These are phyloP conservation scores for Brassica rapa DNA, from an alignment of 345 rosid species.

Conservation along the genomic window DNA sequence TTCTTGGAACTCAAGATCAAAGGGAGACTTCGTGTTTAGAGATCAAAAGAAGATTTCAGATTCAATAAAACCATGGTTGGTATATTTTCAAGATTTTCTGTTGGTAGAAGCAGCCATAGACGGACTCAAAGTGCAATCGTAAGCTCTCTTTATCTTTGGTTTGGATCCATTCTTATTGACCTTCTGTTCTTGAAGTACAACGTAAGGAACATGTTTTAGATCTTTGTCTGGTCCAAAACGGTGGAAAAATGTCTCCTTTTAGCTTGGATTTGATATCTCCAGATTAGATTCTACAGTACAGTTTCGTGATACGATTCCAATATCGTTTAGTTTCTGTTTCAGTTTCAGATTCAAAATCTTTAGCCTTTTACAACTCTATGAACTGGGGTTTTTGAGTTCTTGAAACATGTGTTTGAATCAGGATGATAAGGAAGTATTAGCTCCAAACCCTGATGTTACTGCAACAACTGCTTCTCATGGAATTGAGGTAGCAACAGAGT, in stretches of 20 bases:
- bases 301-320: background rate
- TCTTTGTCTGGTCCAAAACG: conserved; percentile 12
- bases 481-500: conserved; percentile 78
- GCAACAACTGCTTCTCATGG: conserved; percentile 64
- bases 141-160: conserved; percentile 32
- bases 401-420: conserved; percentile 32
- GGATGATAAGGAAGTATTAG: conserved; percentile 70
- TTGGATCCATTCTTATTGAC: background rate
- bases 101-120: conserved; percentile 66
- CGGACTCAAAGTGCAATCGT: conserved; percentile 88
- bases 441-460: conserved; percentile 53
- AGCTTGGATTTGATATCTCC: conserved; percentile 11
- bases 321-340: conserved; percentile 1
- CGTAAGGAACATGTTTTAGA: conserved; percentile 1
- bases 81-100: conserved; percentile 84
- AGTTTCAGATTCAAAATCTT: conserved; percentile 10
- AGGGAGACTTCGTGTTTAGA: conserved; percentile 7
- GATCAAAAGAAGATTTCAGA: conserved; percentile 11
- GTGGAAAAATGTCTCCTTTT: conserved; percentile 13
- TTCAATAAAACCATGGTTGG: conserved; percentile 68
- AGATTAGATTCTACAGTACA: background rate
- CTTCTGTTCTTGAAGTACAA: conserved; percentile 12
- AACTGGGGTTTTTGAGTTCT: background rate
- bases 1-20: conserved; percentile 25
- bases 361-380: background rate